A percentile compares a stretch with the other conserved stretches of the same genome.
phyloP scores from a whole-genome alignment of 139 green algal genomes.

The Coelastrella sp. region DNA sequence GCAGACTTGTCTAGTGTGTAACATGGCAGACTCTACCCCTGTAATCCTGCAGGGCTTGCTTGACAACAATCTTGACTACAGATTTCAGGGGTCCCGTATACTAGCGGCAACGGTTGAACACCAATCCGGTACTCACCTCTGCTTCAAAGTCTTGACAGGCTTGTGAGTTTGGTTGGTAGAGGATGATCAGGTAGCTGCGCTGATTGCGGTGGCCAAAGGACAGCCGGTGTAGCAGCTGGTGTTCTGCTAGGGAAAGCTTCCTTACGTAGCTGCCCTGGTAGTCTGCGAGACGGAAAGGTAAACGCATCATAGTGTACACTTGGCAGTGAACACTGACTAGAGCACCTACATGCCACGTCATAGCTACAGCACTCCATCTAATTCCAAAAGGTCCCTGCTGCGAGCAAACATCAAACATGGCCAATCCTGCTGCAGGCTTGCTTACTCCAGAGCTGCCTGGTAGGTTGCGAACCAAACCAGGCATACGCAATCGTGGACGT shows the following conservation, averaged over 20 bases:
- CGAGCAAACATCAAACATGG: not conserved
- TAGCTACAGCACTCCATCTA: too few species aligned
- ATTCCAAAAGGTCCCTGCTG: not conserved
- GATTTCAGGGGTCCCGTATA: too few species aligned
- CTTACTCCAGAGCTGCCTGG: constrained; percentile 16
- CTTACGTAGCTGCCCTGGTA: constrained; percentile 37
- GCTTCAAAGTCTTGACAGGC: constrained; percentile 39
- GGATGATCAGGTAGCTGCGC: constrained; percentile 41
- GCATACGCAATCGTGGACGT: too few species aligned
- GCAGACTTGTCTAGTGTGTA: too few species aligned
- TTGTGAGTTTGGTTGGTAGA: constrained; percentile 21
- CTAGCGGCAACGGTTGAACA: not conserved
- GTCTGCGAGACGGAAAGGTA: not conserved
- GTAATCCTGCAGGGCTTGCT: too few species aligned
- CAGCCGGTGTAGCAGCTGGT: constrained; percentile 41
- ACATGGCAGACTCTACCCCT: too few species aligned
- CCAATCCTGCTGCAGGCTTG: not conserved
- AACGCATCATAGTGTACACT: not conserved
- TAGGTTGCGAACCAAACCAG: not conserved
- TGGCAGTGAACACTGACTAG: not conserved
- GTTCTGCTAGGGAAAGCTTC: not conserved
- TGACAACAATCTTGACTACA: too few species aligned
- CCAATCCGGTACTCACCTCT: not conserved
- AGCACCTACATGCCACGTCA: too few species aligned
- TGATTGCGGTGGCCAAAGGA: constrained; percentile 51